Base-by-base conservation (phyloP, 257 asterid genomes). In the Forsythia suspensa region DNA sequence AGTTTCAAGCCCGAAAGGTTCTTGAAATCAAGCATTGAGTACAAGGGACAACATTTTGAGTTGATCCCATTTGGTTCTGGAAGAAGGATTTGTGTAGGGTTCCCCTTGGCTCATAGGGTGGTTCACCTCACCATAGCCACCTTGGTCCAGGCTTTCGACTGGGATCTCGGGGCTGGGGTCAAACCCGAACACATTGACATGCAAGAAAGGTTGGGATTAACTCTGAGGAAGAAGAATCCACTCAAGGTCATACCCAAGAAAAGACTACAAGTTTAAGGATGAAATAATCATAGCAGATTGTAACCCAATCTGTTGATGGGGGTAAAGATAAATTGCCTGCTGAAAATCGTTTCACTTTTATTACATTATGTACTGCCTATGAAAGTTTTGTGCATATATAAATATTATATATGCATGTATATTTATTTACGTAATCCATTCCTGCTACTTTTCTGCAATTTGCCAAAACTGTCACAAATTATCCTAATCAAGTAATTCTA, bases 81-180 rank as follows among this genome's bases (percentile, higher is more conserved):
- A 9, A 61, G 69, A 61, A 61, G 69, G 69, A 61, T 61, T 20
- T 61, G 69, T 61, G 36, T 61, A 24, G 69, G 69, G 34, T 61
- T 61, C 69, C 69, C 69, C 69, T 61, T 61, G 69, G 69, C 69
- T 61, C 69, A 61, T 61, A 24, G 69, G 69, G 69, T 61, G 15
- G 38, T 61, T 61, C 69, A 61, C 69, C 69, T 61, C 69, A 61
- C 38, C 69, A 61, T 61, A 21, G 69, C 69, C 69, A 61, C 69
- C 15, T 61, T 61, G 69, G 69, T 61, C 69, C 69, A 61, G 69
- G 69, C 38, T 9, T 61, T 61, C 69, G 69, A 61, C 69, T 61
- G 69, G 69, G 69, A 61, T 10, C 69, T 61, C 6, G 69, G 69
- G 37, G 38, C 16, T 2, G 69, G 69, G 11, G 69, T 61, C 5